These are phyloP conservation scores for Dioszegia crocea DNA, from an alignment of 768 basidiomycete species.

Conservation along the genomic window DNA sequence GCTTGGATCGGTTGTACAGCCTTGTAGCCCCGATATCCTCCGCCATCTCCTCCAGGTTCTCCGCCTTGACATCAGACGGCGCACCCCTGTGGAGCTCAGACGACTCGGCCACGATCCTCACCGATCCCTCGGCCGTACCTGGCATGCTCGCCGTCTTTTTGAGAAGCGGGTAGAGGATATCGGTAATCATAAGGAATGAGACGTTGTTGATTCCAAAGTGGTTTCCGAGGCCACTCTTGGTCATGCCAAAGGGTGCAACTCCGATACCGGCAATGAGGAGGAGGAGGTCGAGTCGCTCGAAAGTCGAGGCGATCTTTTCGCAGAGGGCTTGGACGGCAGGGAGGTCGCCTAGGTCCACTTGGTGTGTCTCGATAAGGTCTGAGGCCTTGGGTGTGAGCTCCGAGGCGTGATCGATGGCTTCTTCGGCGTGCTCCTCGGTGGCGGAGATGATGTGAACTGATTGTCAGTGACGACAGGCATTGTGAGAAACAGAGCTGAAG, in stretches of 20 bases:
- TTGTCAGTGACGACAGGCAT: too few relatives aligned
- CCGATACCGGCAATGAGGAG: conserved; percentile 47
- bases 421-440: conserved; percentile 41
- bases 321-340: conserved; percentile 21
- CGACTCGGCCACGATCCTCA: conserved; percentile 41
- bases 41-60: conserved; percentile 42
- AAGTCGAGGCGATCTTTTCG: conserved; percentile 21
- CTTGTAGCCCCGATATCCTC: conserved; percentile 29
- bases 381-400: conserved; percentile 14
- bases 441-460: conserved; percentile 43
- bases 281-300: conserved; percentile 37
- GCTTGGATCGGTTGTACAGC: conserved; percentile 43
- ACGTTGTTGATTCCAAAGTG: conserved; percentile 48
- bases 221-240: conserved; percentile 42
- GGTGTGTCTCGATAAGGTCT: conserved; percentile 26
- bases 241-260: conserved; percentile 42
- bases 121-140: conserved; percentile 12
- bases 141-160: conserved; percentile 32
- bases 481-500: background rate
- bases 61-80: conserved; percentile 38
- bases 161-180: conserved; percentile 36
- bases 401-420: conserved; percentile 31
- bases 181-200: conserved; percentile 34
- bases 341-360: conserved; percentile 41
- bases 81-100: conserved; percentile 41